phyloP scores from a whole-genome alignment of 164 flowering plant genomes.

The Sextonia rubra region DNA sequence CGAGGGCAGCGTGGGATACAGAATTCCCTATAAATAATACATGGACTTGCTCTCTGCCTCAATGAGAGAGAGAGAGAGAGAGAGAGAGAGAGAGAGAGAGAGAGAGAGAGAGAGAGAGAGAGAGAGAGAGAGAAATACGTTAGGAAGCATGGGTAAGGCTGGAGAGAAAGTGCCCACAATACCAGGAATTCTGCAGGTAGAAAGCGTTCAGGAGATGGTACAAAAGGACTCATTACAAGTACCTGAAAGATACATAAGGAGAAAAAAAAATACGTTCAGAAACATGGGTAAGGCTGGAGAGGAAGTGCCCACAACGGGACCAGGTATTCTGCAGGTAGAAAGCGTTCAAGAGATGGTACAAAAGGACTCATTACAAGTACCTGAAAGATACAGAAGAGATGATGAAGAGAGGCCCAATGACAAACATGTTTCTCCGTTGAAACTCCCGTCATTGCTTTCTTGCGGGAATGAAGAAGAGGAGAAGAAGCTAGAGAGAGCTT shows the following conservation, averaged over 20 bases:
- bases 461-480: conserved; percentile 15
- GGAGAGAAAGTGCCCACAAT: conserved; percentile 8
- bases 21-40: no score
- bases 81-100: no score
- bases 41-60: no score
- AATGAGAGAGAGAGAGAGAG: no score
- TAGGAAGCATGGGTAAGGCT: no score
- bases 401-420: conserved; percentile 10
- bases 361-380: conserved; percentile 13
- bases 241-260: conserved; percentile 22
- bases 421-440: conserved; percentile 4
- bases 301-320: conserved; percentile 10
- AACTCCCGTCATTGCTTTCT: conserved; percentile 24
- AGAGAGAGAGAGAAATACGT: no score
- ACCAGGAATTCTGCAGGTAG: conserved; percentile 9
- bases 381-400: conserved; percentile 19
- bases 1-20: no score
- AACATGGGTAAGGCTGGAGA: background rate
- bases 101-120: no score
- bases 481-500: conserved; percentile 20
- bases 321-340: conserved; percentile 8
- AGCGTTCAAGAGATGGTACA: conserved; percentile 31
- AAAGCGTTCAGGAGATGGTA: conserved; percentile 30
- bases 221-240: conserved; percentile 9
- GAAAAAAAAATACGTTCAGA: no score